A percentile compares a stretch with the other conserved stretches of the same genome.
Evolutionary conservation across 169 alveolate species (phyloP).

Genomic region (Cyclospora cayetanensis): DNA sequence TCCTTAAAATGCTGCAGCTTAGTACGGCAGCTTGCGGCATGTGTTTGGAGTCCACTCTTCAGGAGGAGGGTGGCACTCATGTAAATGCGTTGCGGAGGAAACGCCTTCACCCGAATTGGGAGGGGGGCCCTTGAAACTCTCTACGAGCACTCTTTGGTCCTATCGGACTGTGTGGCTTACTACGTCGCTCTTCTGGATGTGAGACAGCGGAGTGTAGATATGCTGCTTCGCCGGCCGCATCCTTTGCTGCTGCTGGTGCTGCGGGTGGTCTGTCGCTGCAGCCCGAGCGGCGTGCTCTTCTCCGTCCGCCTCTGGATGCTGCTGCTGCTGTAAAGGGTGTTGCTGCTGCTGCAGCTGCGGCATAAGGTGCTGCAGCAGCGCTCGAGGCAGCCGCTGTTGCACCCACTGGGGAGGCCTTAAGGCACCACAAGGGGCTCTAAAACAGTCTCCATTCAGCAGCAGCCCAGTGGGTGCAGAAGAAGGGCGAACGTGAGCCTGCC

Average conservation of each 20-base stretch:
- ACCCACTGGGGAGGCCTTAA: constrained; percentile 23
- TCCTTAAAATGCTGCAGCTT: constrained; percentile 14
- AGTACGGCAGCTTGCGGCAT: too few species aligned
- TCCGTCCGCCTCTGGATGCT: constrained; percentile 1
- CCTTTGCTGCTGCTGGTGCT: constrained; percentile 57
- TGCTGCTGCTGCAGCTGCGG: constrained; percentile 48
- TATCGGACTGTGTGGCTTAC: neutral
- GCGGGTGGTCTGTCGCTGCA: neutral
- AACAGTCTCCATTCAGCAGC: constrained; percentile 11
- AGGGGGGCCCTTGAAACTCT: neutral
- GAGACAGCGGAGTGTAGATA: constrained; percentile 25
- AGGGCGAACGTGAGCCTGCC: constrained; percentile 29
- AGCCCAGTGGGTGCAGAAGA: neutral
- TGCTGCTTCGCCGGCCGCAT: constrained; percentile 18
- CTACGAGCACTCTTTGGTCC: too few species aligned
- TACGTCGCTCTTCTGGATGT: constrained; percentile 30
- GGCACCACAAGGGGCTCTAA: neutral
- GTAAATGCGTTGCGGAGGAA: too few species aligned
- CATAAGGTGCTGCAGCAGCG: constrained; percentile 46
- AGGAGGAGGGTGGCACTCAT: too few species aligned
- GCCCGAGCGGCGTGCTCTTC: constrained; percentile 27
- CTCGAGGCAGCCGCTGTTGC: constrained; percentile 53
- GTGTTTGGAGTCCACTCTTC: too few species aligned
- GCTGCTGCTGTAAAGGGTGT: constrained; percentile 23
- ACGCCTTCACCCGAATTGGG: neutral